Evolutionary conservation across 2,329 filamentous ascomycete genomes (phyloP), one percentile per base, ranked within the genome.

Genomic region (Fusarium verrucosum): DNA sequence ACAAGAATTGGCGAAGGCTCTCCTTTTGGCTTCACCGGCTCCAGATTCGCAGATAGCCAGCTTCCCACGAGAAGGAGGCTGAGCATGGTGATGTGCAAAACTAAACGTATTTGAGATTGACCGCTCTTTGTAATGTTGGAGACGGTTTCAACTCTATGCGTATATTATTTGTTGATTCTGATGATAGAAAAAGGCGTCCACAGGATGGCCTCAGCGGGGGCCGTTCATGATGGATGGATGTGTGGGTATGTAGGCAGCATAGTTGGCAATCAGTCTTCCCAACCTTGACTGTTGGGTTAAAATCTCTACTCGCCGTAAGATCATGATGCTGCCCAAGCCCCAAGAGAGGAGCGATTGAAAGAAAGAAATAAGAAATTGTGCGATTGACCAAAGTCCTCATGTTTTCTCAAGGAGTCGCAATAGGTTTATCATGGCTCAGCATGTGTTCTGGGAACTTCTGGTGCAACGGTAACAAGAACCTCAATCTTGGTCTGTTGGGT

Each of bases 141-240:
- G 30, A 43, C 25, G n/a, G 44, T 54, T 33, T 38, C 36, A 22
- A 42, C 16, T 47, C 30, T 32, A 28, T 25, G 33, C 28, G 36
- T 23, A 32, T 20, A 33, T 26, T 42, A 54, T 42, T 54, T 60
- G 47, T 36, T 54, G 55, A 17, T 28, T 17, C n/a, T 20, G 52
- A 50, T 19, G 43, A 44, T 41, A 42, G n/a, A 43, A 58, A n/a
- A 51, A 62, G 58, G 46, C 53, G 38, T 53, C 46, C 43, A 50
- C 60, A 63, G 42, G 58, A 58, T 25, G 60, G 60, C 60, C 60
- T 63, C 60, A 59, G 44, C 44, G 47, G 52, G 52, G 58, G 37
- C 59, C 20, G 46, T 33, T 26, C 19, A 32, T 43, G 46, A 37
- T 58, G 38, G 53, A 22, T 58, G 59, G 45, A 13, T 63, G 47